phyloP scores from a whole-genome alignment of 1,284 basidiomycete genomes.

The Puccinia coronata region DNA sequence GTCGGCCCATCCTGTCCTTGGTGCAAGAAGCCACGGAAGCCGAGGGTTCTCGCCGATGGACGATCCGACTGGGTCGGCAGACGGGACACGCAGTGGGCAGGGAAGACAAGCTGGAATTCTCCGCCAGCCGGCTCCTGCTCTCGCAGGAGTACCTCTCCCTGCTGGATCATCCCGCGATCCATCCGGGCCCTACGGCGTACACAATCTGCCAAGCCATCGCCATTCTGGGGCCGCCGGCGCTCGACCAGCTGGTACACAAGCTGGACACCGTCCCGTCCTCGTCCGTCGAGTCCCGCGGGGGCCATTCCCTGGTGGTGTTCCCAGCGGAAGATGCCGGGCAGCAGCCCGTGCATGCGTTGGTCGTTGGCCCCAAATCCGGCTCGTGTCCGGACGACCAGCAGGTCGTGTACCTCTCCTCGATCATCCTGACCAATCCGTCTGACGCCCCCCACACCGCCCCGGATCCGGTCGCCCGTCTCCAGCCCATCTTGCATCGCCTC shows the following conservation, averaged over 20 bases:
- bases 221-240: neutral
- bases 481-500: neutral
- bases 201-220: neutral
- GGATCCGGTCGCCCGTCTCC: neutral
- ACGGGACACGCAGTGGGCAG: neutral
- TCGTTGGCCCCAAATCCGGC: constrained; percentile 15
- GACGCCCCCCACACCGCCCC: neutral
- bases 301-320: constrained; percentile 21
- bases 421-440: too few species aligned
- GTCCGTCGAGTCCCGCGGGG: neutral
- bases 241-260: neutral
- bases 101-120: constrained; percentile 13
- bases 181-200: neutral
- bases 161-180: neutral
- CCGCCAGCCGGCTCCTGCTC: neutral
- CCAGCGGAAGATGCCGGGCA: neutral
- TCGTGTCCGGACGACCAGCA: constrained; percentile 22
- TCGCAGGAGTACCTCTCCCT: constrained; percentile 1
- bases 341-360: constrained; percentile 9
- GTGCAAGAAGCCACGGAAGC: neutral
- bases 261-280: too few species aligned
- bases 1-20: constrained; percentile 6
- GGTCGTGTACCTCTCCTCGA: constrained; percentile 19
- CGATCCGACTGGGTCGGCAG: constrained; percentile 10
- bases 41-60: neutral